Base-by-base conservation (phyloP, 495 filamentous ascomycete species). In the Penicillium robsamsonii region DNA sequence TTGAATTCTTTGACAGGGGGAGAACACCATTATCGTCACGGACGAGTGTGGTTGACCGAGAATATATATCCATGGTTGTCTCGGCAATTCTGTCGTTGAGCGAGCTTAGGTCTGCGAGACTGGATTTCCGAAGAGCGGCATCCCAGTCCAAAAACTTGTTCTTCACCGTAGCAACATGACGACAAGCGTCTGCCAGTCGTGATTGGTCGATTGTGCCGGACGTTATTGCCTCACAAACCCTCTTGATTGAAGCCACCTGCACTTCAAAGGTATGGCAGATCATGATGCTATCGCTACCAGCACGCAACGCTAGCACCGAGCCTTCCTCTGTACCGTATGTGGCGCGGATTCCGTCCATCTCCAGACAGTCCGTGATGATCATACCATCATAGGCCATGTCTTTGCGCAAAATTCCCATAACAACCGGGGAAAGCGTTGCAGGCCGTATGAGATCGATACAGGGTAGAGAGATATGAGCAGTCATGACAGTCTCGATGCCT, bases 271-370 rank as follows among this genome's bases (percentile, higher is more conserved):
- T 81, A 58, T 81, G 78, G 51, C 77, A 81, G 11, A 81, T 68
- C 77, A 79, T 79, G 13, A 77, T 65, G 33, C 77, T 78, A 40
- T 81, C 78, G 46, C 71, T 75, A n/a, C 78, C 78, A 27, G 78
- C 78, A 37, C 69, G 69, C 31, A 81, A 50, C 2, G 78, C 73
- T 41, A 81, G 69, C 25, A 79, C 70, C 2, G 78, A 69, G 43
- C 75, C 77, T 53, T 73, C 65, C 46, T 78, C 76, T 0, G 77
- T 77, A 4, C 78, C 78, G 54, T 70, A 74, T 10, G 71, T 78
- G 5, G 71, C 64, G 18, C 76, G 67, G n/a, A 81, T 74, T 1
- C 78, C 77, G 41, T 74, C 76, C 70, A 78, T 78, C 59, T 74
- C 76, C 53, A 70, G 66, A 62, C 68, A 81, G 37, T 73, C 71